Conservation (phyloP, 345 rosid genomes). For the Syzygium aqueum region DNA sequence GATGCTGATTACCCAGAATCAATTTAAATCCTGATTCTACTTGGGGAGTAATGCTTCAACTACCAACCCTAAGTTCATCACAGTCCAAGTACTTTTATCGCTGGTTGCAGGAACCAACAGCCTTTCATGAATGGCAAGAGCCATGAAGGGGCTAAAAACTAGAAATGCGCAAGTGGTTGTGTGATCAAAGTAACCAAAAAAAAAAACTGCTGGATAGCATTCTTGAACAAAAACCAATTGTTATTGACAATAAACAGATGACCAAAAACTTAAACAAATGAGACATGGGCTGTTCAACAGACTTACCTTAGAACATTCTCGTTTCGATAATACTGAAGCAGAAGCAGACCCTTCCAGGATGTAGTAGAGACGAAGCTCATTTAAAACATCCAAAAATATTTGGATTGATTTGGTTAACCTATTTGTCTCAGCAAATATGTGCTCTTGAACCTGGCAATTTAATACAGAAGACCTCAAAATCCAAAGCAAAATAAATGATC, state of each 20-base stretch:
- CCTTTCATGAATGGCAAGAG: background rate
- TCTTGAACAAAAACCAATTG: background rate
- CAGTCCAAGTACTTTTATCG: background rate
- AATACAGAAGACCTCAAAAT: background rate
- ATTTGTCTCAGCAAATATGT: constrained; percentile 65
- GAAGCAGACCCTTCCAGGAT: constrained; percentile 48
- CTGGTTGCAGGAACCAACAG: background rate
- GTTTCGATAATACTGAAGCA: constrained; percentile 32
- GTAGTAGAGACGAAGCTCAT: constrained; percentile 74
- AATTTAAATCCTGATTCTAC: background rate
- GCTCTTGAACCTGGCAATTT: constrained; percentile 54
- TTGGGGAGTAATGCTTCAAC: background rate
- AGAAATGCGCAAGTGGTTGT: background rate
- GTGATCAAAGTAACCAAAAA: background rate
- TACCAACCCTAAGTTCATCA: background rate
- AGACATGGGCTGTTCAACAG: background rate
- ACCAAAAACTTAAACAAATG: background rate
- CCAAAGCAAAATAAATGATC: background rate
- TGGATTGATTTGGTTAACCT: constrained; percentile 76
- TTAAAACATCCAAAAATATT: constrained; percentile 67
- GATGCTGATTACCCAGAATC: background rate
- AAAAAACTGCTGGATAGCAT: background rate
- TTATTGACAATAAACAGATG: background rate
- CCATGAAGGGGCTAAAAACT: background rate
- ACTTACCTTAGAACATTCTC: constrained; percentile 55